phyloP scores from a whole-genome alignment of 495 filamentous ascomycete species.

The Baudoinia panamericana region DNA sequence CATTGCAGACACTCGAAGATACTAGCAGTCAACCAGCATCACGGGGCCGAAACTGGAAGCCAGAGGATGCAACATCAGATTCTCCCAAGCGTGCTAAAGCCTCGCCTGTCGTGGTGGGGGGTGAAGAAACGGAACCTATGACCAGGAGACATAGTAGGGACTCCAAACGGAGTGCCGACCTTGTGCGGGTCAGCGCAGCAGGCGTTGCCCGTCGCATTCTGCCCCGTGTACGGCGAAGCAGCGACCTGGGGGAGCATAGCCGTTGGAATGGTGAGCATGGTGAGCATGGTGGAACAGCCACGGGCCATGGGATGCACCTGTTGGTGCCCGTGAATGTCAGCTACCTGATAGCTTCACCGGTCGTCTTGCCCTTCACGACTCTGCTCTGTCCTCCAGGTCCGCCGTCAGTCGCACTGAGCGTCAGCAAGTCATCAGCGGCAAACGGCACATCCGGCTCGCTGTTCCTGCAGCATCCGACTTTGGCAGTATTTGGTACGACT shows the following conservation, averaged over 20 bases:
- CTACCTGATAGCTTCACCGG: conserved; percentile 73
- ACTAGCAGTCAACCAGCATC: neutral
- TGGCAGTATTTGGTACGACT: conserved; percentile 66
- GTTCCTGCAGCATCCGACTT: conserved; percentile 42
- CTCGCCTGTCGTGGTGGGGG: conserved; percentile 24
- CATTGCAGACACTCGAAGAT: conserved; percentile 28
- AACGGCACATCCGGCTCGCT: conserved; percentile 2
- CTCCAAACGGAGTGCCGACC: conserved; percentile 19
- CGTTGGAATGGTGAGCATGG: neutral
- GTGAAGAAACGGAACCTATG: conserved; percentile 25
- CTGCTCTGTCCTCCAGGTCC: conserved; percentile 34
- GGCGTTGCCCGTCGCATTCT: conserved; percentile 20
- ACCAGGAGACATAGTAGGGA: conserved; percentile 24
- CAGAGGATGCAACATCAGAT: neutral
- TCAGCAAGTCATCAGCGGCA: neutral
- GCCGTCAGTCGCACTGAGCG: neutral
- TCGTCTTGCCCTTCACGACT: conserved; percentile 53
- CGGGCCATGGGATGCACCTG: conserved; percentile 14
- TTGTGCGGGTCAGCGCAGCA: conserved; percentile 21
- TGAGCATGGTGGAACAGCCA: conserved; percentile 21
- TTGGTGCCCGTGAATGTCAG: conserved; percentile 31
- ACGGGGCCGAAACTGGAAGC: neutral
- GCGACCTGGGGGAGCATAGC: neutral
- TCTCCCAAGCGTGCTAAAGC: neutral
- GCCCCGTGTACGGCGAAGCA: conserved; percentile 5